Evolutionary conservation across 1,139 yeast species (phyloP).

Genomic region (Blastobotrys serpentis): DNA sequence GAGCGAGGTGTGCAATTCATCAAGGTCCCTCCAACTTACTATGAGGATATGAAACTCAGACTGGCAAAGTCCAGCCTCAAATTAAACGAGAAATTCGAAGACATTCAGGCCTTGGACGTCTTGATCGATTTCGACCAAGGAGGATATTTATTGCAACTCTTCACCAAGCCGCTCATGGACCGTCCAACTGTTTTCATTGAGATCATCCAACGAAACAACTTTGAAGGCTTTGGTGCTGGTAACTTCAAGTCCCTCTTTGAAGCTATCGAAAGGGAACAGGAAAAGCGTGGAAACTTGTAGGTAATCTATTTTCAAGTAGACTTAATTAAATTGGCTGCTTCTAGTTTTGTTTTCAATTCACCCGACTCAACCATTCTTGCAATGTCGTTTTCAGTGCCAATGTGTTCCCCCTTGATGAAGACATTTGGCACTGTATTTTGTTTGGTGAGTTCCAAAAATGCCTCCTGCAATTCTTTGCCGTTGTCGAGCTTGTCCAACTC

Average conservation of each 20-base stretch:
- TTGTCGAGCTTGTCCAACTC: slow-evolving; percentile 64
- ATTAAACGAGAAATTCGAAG: slow-evolving; percentile 51
- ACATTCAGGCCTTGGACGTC: slow-evolving; percentile 50
- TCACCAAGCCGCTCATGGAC: slow-evolving; percentile 72
- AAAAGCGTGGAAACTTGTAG: slow-evolving; percentile 39
- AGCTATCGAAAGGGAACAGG: slow-evolving; percentile 62
- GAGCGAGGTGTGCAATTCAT: slow-evolving; percentile 71
- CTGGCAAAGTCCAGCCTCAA: slow-evolving; percentile 43
- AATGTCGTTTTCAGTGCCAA: slow-evolving; percentile 33
- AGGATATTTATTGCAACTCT: slow-evolving; percentile 73
- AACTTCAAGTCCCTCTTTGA: slow-evolving; percentile 80
- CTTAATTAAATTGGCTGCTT: slow-evolving; percentile 23
- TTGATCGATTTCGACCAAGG: slow-evolving; percentile 71
- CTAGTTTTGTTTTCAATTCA: slow-evolving; percentile 31
- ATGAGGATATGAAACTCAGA: slow-evolving; percentile 48
- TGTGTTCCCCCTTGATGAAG: slow-evolving; percentile 57
- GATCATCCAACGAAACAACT: slow-evolving; percentile 74
- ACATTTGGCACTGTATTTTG: slow-evolving; percentile 72
- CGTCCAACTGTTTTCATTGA: slow-evolving; percentile 82
- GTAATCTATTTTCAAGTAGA: neutral
- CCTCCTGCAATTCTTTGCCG: slow-evolving; percentile 56
- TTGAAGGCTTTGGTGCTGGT: slow-evolving; percentile 85
- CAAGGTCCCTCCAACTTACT: slow-evolving; percentile 55
- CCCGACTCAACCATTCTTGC: slow-evolving; percentile 29
- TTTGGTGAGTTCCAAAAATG: slow-evolving; percentile 59